Base-by-base conservation (phyloP, 805 yeast genomes). In the Candida stauntonica region DNA sequence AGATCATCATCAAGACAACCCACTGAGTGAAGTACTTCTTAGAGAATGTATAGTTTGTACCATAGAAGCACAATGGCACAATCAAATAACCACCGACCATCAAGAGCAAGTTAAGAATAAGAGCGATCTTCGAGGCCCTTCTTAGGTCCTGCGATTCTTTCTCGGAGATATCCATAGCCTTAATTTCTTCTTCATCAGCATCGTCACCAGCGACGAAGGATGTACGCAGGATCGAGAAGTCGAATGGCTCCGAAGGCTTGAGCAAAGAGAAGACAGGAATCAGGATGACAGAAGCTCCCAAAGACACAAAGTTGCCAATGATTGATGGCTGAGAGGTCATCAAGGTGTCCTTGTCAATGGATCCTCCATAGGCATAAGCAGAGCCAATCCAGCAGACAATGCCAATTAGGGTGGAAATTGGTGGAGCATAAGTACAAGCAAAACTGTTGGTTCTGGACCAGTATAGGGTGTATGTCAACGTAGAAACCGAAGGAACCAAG, bases 111-210 rank as follows among this genome's bases (percentile, higher is more conserved):
- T 75, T 73, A 26, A 73, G 54, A 2, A 58, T 45, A 7, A 67
- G 48, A 51, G 75, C 67, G 43, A 70, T 61, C 20, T 56, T 50
- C 7, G 65, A 60, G 26, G 71, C 76, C 26, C 46, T 58, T 41
- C 63, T 64, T 31, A 59, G 38, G 5, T 36, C 37, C 15, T 46
- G 48, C 33, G 50, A 47, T 14, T 57, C 61, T 3, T 46, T 45
- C 18, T 26, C 41, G 7, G 46, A 37, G 7, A 55, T 41, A 8
- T 36, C 38, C 48, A 61, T 46, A 4, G 63, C 62, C 14, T 45
- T 42, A n/a, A 38, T 41, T 41, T 62, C 68, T 19, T 54, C 58
- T 18, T 44, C 49, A 35, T 61, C 66, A n/a, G 55, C 55, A 42
- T 63, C 68, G 42, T 63, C 66, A 19, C 61, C 68, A 20, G 60